Base-by-base conservation (phyloP, 2,329 filamentous ascomycete species). In the Botrytis fabae region DNA sequence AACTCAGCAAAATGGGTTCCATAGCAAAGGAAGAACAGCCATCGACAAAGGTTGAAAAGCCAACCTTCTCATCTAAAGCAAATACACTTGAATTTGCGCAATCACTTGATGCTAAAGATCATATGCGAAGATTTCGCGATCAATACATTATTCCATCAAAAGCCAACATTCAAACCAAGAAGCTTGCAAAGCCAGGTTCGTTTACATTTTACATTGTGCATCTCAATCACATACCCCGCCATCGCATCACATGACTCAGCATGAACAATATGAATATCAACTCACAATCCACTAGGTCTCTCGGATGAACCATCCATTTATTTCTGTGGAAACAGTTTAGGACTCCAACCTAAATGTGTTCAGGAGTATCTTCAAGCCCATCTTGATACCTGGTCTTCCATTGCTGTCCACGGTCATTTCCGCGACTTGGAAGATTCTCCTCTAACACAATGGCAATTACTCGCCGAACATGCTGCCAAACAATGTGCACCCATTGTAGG, bases 291-390 rank as follows among this genome's bases (percentile, higher is more conserved):
- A 57, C 14, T 20, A 75, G 74, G 74, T 61, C 73, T 75, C 20
- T 75, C 77, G 18, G 71, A 77, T n/a, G 83, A 85, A 42, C 83
- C 70, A 65, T 88, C 86, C 74, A 91, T 93, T 74, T 98, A 97
- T 82, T 90, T 98, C 75, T 95, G 94, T 77, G 95, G 95, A 73
- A 97, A 97, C 84, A 97, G 94, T 0, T 87, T 97, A 1, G 94
- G 94, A 54, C 88, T 95, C 6, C 94, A 97, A 81, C 94, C 95
- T 62, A 89, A 88, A 75, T 87, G 87, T 22, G 90, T 91, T 0
- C 85, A 87, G 28, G 83, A 86, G 25, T 90, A 93, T 75, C 83
- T 97, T 75, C 85, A 90, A 63, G 87, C 89, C 8, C 94, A 97
- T 77, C 87, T 97, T 1, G 88, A 92, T 75, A 94, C 93, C 5